Evolutionary conservation across 2,329 filamentous ascomycete species (phyloP).

Genomic region (Penicillium sclerotiorum): DNA sequence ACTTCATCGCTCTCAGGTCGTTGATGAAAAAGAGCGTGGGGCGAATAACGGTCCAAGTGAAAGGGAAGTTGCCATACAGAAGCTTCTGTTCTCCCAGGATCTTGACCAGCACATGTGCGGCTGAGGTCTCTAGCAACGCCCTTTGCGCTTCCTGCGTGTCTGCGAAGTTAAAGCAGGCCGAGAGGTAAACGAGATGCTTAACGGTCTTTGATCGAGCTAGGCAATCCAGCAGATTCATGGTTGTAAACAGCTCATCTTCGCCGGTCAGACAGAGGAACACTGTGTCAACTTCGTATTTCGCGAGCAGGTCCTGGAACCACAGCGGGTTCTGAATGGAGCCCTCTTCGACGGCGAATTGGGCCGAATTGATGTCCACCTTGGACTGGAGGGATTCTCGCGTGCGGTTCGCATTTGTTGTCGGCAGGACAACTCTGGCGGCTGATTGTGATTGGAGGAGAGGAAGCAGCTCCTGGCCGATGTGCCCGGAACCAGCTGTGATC

Average conservation of each 20-base stretch:
- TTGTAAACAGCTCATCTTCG: constrained; percentile 5
- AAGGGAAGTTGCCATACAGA: background rate
- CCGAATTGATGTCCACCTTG: background rate
- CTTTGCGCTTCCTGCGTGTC: background rate
- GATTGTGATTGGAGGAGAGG: background rate
- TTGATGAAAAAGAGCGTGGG: constrained; percentile 3
- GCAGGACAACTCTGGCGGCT: background rate
- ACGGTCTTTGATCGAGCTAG: background rate
- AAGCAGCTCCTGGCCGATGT: background rate
- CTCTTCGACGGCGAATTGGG: background rate
- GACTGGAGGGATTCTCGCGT: background rate
- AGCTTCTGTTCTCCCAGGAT: background rate
- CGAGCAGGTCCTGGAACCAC: background rate
- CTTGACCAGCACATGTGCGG: constrained; percentile 1
- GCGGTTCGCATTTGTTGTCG: background rate
- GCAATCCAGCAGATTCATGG: constrained; percentile 2
- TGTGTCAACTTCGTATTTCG: background rate
- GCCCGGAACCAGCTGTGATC: background rate
- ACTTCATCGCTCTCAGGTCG: background rate
- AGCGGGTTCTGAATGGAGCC: background rate
- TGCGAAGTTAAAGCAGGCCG: background rate
- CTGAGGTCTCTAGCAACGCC: background rate
- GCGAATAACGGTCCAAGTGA: background rate
- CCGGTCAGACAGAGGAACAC: constrained; percentile 1
- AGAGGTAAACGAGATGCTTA: constrained; percentile 1